A percentile compares a stretch with the other conserved stretches of the same genome.
These are phyloP conservation scores for Dictyostelium firmibasis DNA, from an alignment of 78 protist species.

Conservation along the genomic window DNA sequence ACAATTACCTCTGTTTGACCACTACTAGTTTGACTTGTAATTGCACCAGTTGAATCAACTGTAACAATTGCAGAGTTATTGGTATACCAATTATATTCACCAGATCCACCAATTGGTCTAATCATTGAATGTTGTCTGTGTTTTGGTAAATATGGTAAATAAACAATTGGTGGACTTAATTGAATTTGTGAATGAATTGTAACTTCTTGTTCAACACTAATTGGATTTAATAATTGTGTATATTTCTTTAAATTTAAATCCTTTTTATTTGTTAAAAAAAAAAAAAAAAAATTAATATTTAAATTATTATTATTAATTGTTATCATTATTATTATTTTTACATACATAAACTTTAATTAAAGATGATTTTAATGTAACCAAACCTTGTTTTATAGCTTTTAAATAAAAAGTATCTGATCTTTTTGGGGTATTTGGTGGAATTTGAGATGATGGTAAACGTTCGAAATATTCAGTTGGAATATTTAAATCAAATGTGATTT, in stretches of 20 bases:
- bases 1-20: slow-evolving; percentile 41
- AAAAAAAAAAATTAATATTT: neutral
- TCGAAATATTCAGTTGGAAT: slow-evolving; percentile 46
- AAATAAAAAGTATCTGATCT: slow-evolving; percentile 33
- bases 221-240: slow-evolving; percentile 39
- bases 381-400: slow-evolving; percentile 41
- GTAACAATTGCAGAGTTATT: slow-evolving; percentile 24
- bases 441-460: slow-evolving; percentile 19
- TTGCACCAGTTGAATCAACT: slow-evolving; percentile 27
- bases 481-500: slow-evolving; percentile 29
- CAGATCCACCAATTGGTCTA: slow-evolving; percentile 45
- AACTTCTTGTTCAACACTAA: slow-evolving; percentile 50
- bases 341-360: slow-evolving; percentile 33
- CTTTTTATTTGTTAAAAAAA: neutral
- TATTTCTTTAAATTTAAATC: slow-evolving; percentile 21
- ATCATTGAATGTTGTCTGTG: neutral
- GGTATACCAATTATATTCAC: slow-evolving; percentile 42
- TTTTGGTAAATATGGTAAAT: slow-evolving; percentile 34
- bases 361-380: neutral
- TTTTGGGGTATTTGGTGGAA: neutral
- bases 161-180: slow-evolving; percentile 31
- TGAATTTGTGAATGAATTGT: slow-evolving; percentile 34
- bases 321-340: too few species aligned
- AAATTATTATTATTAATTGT: too few species aligned
- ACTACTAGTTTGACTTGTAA: neutral